Percentiles rank a stretch among this genome's conserved stretches.
Conservation (phyloP, 1,139 yeast species). For the Hansenula lynferdii region DNA sequence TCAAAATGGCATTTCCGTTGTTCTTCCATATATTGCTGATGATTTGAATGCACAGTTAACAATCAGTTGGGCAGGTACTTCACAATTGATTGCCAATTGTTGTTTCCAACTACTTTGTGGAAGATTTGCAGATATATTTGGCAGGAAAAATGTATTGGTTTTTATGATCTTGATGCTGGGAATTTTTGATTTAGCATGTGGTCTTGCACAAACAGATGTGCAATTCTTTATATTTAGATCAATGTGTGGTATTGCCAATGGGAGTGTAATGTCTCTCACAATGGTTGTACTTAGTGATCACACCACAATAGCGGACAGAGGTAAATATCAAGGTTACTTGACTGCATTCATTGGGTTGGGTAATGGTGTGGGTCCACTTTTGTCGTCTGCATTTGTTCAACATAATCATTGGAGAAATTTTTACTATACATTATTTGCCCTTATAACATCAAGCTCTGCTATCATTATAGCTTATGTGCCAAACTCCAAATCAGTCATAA, state of each 20-base stretch:
- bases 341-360: conserved; percentile 40
- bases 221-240: conserved; percentile 36
- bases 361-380: conserved; percentile 50
- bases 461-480: conserved; percentile 16
- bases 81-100: conserved; percentile 41
- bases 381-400: conserved; percentile 47
- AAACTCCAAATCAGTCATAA: conserved; percentile 12
- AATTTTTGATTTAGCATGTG: conserved; percentile 29
- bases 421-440: conserved; percentile 42
- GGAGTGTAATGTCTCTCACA: conserved; percentile 33
- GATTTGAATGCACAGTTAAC: conserved; percentile 34
- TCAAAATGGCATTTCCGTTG: conserved; percentile 36
- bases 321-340: conserved; percentile 39
- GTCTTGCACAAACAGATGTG: conserved; percentile 28
- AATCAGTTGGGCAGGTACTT: conserved; percentile 45
- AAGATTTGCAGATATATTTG: conserved; percentile 39
- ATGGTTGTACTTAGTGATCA: conserved; percentile 37
- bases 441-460: conserved; percentile 28
- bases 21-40: conserved; percentile 35
- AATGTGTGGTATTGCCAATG: conserved; percentile 37
- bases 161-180: conserved; percentile 33
- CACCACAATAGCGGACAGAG: conserved; percentile 35
- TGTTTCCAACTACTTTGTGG: conserved; percentile 40
- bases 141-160: conserved; percentile 32
- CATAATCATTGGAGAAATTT: conserved; percentile 43